Conservation (phyloP, 306 rosid species). For the Macrotyloma uniflorum region DNA sequence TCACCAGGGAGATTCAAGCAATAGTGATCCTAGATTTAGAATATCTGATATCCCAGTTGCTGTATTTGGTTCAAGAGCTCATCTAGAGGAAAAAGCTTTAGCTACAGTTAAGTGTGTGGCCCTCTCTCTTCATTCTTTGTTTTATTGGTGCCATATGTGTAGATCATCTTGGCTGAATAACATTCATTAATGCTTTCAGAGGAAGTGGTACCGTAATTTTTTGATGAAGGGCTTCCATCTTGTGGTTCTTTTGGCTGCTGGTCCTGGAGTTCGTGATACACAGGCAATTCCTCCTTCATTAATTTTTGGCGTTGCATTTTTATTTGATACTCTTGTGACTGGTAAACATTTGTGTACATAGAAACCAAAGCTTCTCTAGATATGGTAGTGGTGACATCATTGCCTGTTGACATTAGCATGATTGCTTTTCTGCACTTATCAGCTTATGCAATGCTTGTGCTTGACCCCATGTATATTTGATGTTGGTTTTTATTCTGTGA, state of each 20-base stretch:
- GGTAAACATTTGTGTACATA: background rate
- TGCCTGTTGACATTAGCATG: slow-evolving; percentile 24
- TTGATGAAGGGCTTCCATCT: slow-evolving; percentile 99
- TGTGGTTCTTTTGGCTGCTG: slow-evolving; percentile 92
- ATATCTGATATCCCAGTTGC: slow-evolving; percentile 80
- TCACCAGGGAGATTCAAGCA: slow-evolving; percentile 45
- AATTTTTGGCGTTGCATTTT: slow-evolving; percentile 21
- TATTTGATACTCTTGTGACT: background rate
- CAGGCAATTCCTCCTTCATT: slow-evolving; percentile 56
- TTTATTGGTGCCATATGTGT: slow-evolving; percentile 22
- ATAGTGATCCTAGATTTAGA: slow-evolving; percentile 57
- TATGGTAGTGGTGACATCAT: slow-evolving; percentile 11
- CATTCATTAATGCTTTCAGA: slow-evolving; percentile 58
- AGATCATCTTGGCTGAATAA: slow-evolving; percentile 33
- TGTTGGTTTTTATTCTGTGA: slow-evolving; percentile 36
- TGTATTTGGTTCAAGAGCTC: slow-evolving; percentile 97
- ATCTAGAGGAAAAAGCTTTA: slow-evolving; percentile 90
- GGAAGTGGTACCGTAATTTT: slow-evolving; percentile 93
- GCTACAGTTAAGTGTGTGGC: slow-evolving; percentile 79
- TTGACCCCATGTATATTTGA: slow-evolving; percentile 3
- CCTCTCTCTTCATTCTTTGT: slow-evolving; percentile 28
- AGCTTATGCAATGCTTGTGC: slow-evolving; percentile 22
- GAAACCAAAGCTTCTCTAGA: slow-evolving; percentile 27
- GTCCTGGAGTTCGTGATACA: slow-evolving; percentile 95
- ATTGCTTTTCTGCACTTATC: background rate